Evolutionary conservation across 202 grass and related monocot genomes (phyloP), one percentile per base, ranked within the genome.

Genomic region (Tripidium arundinaceum): DNA sequence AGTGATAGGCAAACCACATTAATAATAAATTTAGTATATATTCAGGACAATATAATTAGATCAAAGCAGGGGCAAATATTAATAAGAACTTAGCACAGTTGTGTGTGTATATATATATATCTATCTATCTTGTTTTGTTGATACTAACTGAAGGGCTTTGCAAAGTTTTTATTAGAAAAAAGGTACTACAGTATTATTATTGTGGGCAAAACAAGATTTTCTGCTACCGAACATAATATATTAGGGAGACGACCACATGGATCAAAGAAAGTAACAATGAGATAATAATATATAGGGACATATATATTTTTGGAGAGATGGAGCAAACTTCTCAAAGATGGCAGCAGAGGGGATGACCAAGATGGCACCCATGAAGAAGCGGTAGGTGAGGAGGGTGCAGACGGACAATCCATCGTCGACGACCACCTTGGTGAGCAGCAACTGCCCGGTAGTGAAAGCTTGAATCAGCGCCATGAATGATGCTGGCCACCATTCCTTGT

Each of bases 381-480:
- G 86, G 38, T 83, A 87, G 19, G 75, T 49, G 47, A 79, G 40
- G 11, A 87, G 37, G 28, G 59, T 65, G 38, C 74, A 73, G 15
- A 65, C 49, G 8, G 57, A 73, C 50, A 72, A 55, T 13, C 79
- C 79, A 3, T 38, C n/a, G 15, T 87, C 79, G 15, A 78, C 46
- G 29, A 87, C 75, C 18, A 87, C 75, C 60, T 87, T 87, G 28
- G 59, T 72, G 28, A 87, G 54, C 80, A 87, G n/a, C 28, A 87
- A 2, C 38, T 36, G 37, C 11, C 59, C 80, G 0, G 19, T 37
- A 5, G 57, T 78, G 79, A 72, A 65, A 21, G 60, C 16, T 28
- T 87, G 80, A 22, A 79, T n/a, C 60, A 79, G 14, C 59, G 34
- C 36, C 85, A 87, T 83, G 79, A 29, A 77, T 12, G 62, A 37